These are phyloP conservation scores for Trypanosoma congolense DNA, from an alignment of 208 protist species.

Conservation along the genomic window DNA sequence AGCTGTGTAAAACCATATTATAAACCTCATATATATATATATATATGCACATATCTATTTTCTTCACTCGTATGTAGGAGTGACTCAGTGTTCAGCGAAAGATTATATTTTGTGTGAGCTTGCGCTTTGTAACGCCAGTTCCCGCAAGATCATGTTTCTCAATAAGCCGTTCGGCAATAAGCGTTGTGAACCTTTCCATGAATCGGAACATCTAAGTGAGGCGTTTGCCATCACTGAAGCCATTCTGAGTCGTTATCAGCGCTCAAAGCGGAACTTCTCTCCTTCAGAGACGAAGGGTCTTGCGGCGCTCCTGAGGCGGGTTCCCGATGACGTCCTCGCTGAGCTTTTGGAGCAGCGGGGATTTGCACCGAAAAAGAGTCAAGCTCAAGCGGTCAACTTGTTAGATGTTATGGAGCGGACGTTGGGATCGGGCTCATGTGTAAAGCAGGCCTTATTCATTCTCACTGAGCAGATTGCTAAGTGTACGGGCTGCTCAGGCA, in stretches of 20 bases:
- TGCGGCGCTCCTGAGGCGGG: slow-evolving; percentile 16
- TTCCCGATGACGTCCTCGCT: slow-evolving; percentile 18
- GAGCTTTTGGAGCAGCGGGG: slow-evolving; percentile 3
- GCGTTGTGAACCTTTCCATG: slow-evolving; percentile 16
- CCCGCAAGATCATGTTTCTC: neutral
- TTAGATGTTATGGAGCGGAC: slow-evolving; percentile 31
- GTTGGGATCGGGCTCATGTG: slow-evolving; percentile 23
- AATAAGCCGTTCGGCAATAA: slow-evolving; percentile 1
- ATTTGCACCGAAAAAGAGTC: neutral
- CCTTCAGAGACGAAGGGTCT: slow-evolving; percentile 47
- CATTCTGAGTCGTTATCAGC: slow-evolving; percentile 62
- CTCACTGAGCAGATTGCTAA: slow-evolving; percentile 44
- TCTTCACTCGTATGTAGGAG: no score
- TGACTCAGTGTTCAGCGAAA: no score
- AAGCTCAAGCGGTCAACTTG: neutral
- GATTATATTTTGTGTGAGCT: no score
- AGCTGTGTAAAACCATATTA: no score
- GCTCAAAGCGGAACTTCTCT: slow-evolving; percentile 36
- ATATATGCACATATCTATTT: no score
- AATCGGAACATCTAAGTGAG: slow-evolving; percentile 61
- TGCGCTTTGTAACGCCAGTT: no score
- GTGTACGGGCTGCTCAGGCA: slow-evolving; percentile 14
- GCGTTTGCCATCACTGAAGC: slow-evolving; percentile 67
- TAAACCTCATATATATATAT: no score
- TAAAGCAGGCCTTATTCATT: slow-evolving; percentile 26